Evolutionary conservation across 257 asterid genomes (phyloP).

Genomic region (Plantago ovata): DNA sequence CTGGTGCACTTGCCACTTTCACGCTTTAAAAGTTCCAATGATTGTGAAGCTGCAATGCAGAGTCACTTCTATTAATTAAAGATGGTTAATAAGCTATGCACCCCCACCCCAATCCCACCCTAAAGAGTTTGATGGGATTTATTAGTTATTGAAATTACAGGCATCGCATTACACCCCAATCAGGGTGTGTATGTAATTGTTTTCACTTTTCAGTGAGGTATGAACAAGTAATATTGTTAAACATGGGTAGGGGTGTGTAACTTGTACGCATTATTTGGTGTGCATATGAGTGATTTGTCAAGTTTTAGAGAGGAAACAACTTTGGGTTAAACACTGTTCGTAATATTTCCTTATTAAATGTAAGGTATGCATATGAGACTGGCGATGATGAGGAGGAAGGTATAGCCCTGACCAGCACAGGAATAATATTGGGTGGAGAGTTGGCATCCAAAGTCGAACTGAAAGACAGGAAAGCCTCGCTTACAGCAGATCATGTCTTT

Average conservation of each 20-base stretch:
- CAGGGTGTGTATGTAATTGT: too few relatives aligned
- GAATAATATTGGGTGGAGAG: slow-evolving; percentile 67
- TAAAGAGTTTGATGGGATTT: too few relatives aligned
- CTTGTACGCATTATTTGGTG: background rate
- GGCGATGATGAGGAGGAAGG: slow-evolving; percentile 93
- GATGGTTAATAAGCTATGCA: background rate
- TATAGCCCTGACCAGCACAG: slow-evolving; percentile 60
- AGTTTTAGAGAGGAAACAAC: background rate
- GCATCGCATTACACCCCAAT: too few relatives aligned
- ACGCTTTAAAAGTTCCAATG: background rate
- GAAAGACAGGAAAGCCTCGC: slow-evolving; percentile 45
- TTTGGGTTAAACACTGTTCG: too few relatives aligned
- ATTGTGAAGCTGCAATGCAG: background rate
- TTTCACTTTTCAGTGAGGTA: too few relatives aligned
- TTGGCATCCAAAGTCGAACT: slow-evolving; percentile 48
- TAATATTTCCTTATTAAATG: slow-evolving; percentile 4
- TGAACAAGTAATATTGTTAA: background rate
- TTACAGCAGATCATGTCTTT: slow-evolving; percentile 64
- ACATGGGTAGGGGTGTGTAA: background rate
- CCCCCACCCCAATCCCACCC: too few relatives aligned
- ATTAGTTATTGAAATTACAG: too few relatives aligned
- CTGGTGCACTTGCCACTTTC: background rate
- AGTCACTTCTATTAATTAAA: background rate
- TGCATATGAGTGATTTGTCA: too few relatives aligned
- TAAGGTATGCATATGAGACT: slow-evolving; percentile 87